Percentiles rank a stretch among this genome's conserved stretches.
Conservation (phyloP, 2,329 filamentous ascomycete species). For the Hawksworthiomyces lignivorus region DNA sequence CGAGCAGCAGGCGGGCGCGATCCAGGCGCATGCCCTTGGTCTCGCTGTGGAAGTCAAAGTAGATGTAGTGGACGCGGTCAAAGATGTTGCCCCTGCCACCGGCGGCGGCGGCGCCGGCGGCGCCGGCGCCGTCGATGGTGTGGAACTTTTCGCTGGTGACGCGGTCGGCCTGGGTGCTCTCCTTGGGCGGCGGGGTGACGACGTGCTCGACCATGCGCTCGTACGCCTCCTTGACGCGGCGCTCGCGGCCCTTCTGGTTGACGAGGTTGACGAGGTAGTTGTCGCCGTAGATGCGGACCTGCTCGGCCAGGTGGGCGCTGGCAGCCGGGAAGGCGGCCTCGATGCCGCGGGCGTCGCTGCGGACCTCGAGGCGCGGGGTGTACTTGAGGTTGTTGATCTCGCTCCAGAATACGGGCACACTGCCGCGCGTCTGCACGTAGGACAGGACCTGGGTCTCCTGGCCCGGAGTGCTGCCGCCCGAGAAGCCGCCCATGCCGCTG, state of each 20-base stretch:
- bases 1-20: constrained; percentile 77
- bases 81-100: constrained; percentile 44
- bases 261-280: constrained; percentile 97
- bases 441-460: constrained; percentile 84
- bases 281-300: constrained; percentile 88
- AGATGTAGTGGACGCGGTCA: constrained; percentile 88
- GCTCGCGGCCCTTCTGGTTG: constrained; percentile 90
- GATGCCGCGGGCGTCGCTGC: constrained; percentile 74
- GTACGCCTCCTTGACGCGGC: constrained; percentile 84
- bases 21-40: constrained; percentile 95
- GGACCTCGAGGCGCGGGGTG: constrained; percentile 81
- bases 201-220: constrained; percentile 80
- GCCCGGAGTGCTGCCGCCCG: constrained; percentile 48
- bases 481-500: constrained; percentile 70
- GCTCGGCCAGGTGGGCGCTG: constrained; percentile 82
- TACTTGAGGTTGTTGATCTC: constrained; percentile 93
- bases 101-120: constrained; percentile 18
- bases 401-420: constrained; percentile 91
- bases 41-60: constrained; percentile 98
- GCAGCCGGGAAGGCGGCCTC: constrained; percentile 75
- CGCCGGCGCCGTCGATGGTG: constrained; percentile 57
- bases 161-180: constrained; percentile 57
- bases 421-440: constrained; percentile 94
- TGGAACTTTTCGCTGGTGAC: constrained; percentile 76
- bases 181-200: constrained; percentile 60